phyloP scores from a whole-genome alignment of 345 rosid genomes.

The Mallotus nudiflorus region DNA sequence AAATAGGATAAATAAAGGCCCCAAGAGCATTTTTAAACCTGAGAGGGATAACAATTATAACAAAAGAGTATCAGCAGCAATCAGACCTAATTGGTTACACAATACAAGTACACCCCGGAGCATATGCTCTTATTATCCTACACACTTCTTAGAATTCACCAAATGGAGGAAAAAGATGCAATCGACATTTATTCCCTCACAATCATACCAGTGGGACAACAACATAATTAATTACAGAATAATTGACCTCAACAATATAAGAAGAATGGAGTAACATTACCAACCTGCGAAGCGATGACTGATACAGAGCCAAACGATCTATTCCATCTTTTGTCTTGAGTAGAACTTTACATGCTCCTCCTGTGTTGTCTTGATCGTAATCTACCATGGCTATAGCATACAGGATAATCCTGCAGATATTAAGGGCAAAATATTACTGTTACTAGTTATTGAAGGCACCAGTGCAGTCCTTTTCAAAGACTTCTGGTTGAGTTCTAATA shows the following conservation, averaged over 20 bases:
- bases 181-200: no score
- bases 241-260: no score
- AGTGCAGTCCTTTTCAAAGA: no score
- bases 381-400: conserved; percentile 81
- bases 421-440: not conserved
- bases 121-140: not conserved
- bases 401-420: conserved; percentile 57
- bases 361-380: conserved; percentile 58
- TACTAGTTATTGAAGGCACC: no score
- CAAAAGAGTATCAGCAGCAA: not conserved
- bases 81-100: conserved; percentile 3
- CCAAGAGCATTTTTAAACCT: conserved; percentile 81
- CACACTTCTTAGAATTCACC: not conserved
- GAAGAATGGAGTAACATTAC: conserved; percentile 8
- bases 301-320: conserved; percentile 65
- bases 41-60: not conserved
- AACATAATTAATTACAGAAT: no score
- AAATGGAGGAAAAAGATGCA: not conserved
- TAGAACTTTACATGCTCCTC: conserved; percentile 37
- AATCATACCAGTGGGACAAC: no score
- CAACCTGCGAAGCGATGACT: conserved; percentile 82
- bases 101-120: not conserved
- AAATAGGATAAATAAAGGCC: conserved; percentile 80
- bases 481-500: no score
- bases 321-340: conserved; percentile 78